Evolutionary conservation across 2,329 filamentous ascomycete genomes (phyloP).

Genomic region (Sporothrix brasiliensis): DNA sequence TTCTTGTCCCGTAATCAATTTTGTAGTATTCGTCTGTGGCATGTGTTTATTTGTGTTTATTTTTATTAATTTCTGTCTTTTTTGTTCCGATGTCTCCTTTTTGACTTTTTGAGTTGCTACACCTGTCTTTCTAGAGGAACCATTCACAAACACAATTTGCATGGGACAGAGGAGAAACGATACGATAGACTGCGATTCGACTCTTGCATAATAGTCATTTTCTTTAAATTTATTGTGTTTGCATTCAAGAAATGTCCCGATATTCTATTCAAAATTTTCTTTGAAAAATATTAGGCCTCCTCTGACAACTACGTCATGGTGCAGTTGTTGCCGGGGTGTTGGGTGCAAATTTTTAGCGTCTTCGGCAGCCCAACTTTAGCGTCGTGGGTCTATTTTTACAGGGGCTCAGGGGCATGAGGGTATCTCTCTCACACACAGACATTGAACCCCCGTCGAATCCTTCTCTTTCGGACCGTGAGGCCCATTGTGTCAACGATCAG

Average conservation of each 20-base stretch:
- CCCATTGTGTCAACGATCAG: no score
- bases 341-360: not conserved
- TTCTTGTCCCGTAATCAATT: no score
- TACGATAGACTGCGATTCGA: not conserved
- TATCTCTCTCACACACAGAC: no score
- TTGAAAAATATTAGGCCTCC: no score
- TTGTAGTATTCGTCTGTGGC: not conserved
- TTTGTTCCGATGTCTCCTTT: not conserved
- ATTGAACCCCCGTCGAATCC: no score
- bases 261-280: not conserved
- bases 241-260: not conserved
- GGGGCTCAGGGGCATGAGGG: not conserved
- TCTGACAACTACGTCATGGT: conserved; percentile 22
- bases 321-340: not conserved
- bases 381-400: not conserved
- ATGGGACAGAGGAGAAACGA: not conserved
- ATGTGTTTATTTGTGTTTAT: not conserved
- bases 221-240: not conserved
- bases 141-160: not conserved
- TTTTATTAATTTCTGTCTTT: not conserved
- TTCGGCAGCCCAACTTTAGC: not conserved
- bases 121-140: not conserved
- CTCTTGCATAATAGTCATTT: not conserved
- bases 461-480: no score
- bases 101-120: conserved; percentile 3